Conservation (phyloP, 306 rosid species). For the Abrus pulchellus region DNA sequence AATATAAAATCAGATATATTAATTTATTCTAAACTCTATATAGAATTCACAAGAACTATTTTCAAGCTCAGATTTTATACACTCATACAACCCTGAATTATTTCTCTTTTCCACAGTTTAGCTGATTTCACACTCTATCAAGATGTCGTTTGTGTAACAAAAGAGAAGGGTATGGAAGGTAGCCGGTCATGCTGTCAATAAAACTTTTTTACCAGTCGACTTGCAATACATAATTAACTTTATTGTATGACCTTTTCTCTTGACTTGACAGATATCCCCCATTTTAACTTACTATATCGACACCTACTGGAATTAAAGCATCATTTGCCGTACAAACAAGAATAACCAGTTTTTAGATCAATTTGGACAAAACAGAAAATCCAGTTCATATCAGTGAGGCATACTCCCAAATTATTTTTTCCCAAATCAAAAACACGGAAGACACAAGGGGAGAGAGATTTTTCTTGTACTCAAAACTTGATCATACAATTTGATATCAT, state of each 20-base stretch:
- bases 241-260: not conserved
- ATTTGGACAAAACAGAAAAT: slow-evolving; percentile 14
- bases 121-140: not conserved
- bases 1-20: not conserved
- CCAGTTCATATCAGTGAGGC: no score
- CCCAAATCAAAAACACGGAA: no score
- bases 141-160: not conserved
- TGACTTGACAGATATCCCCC: slow-evolving; percentile 17
- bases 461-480: no score
- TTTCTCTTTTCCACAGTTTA: not conserved
- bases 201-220: not conserved
- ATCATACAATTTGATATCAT: no score
- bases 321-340: not conserved
- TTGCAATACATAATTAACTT: not conserved
- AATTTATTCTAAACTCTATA: not conserved
- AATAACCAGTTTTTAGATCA: slow-evolving; percentile 8
- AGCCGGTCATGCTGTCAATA: slow-evolving; percentile 14
- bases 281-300: not conserved
- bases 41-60: not conserved
- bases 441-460: no score
- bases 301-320: not conserved
- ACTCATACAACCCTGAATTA: not conserved
- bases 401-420: no score
- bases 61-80: not conserved
- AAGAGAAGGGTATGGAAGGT: not conserved